Conservation (phyloP, 495 filamentous ascomycete genomes). For the Platismatia glauca region DNA sequence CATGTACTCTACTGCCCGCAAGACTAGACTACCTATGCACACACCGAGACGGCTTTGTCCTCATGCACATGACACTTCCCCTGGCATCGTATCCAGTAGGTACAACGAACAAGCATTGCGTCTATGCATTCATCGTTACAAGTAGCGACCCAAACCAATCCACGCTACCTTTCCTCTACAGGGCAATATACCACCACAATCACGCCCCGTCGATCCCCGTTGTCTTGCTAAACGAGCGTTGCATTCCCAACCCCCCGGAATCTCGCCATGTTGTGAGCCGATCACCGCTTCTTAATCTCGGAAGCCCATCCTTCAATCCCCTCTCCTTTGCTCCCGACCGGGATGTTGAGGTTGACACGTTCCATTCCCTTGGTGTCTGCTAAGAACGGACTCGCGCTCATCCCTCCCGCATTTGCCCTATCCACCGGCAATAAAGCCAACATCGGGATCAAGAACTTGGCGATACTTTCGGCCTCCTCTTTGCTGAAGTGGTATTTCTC, state of each 20-base stretch:
- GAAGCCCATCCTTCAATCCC: conserved; percentile 93
- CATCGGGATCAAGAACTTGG: conserved; percentile 87
- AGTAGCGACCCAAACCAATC: not conserved
- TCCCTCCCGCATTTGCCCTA: conserved; percentile 90
- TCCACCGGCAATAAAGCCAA: conserved; percentile 78
- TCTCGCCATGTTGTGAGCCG: not conserved
- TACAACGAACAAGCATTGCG: conserved; percentile 1
- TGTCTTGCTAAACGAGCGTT: conserved; percentile 1
- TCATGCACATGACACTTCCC: not conserved
- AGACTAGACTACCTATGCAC: not conserved
- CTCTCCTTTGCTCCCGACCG: conserved; percentile 75
- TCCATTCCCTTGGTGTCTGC: conserved; percentile 83
- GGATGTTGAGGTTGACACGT: conserved; percentile 56
- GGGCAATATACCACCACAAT: conserved; percentile 4
- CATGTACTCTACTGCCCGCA: not conserved
- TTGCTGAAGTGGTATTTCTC: conserved; percentile 94
- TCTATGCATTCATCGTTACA: conserved; percentile 10
- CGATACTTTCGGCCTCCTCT: conserved; percentile 66
- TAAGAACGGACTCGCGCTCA: conserved; percentile 76
- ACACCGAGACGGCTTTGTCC: not conserved
- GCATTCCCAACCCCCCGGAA: not conserved
- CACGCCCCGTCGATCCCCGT: not conserved
- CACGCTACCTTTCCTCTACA: not conserved
- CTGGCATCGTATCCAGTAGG: conserved; percentile 2
- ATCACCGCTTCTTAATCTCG: conserved; percentile 78